These are phyloP conservation scores for Bisporella sp. DNA, from an alignment of 2,329 filamentous ascomycete species.

Conservation along the genomic window DNA sequence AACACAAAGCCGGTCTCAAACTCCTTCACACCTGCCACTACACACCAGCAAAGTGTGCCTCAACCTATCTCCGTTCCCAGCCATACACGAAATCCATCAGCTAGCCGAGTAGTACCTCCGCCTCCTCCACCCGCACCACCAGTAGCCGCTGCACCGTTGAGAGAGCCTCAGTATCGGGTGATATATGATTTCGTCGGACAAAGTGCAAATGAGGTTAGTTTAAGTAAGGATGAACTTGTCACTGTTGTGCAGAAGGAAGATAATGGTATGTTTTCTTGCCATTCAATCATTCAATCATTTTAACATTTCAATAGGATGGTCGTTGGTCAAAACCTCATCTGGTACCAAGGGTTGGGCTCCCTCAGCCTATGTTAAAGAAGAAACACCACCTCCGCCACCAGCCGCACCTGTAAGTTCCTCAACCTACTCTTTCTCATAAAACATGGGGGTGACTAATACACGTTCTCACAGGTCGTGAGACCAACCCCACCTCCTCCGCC, in stretches of 20 bases:
- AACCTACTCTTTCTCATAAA: background rate
- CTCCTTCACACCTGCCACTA: slow-evolving; percentile 10
- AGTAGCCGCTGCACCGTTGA: slow-evolving; percentile 54
- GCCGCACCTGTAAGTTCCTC: slow-evolving; percentile 15
- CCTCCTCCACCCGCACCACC: slow-evolving; percentile 61
- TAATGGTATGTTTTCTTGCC: slow-evolving; percentile 62
- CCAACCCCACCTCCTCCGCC: slow-evolving; percentile 60
- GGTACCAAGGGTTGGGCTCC: slow-evolving; percentile 88
- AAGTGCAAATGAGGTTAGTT: slow-evolving; percentile 75
- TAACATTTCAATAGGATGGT: slow-evolving; percentile 67
- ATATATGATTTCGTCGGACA: slow-evolving; percentile 88
- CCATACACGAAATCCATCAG: slow-evolving; percentile 48
- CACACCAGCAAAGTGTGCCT: slow-evolving; percentile 19
- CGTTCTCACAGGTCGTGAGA: slow-evolving; percentile 5
- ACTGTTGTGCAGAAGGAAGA: slow-evolving; percentile 90
- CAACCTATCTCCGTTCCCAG: slow-evolving; percentile 35
- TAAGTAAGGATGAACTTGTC: slow-evolving; percentile 73
- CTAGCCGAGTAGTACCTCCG: slow-evolving; percentile 43
- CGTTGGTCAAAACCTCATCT: slow-evolving; percentile 69
- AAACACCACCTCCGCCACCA: slow-evolving; percentile 57
- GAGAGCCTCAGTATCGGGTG: slow-evolving; percentile 78
- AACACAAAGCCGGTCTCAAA: slow-evolving; percentile 26
- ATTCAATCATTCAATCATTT: slow-evolving; percentile 10
- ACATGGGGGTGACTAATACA: background rate
- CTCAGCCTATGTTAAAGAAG: slow-evolving; percentile 87